Percentiles rank a stretch among this genome's conserved stretches.
phyloP scores from a whole-genome alignment of 352 stramenopile genomes.

The Phytophthora crassamura region DNA sequence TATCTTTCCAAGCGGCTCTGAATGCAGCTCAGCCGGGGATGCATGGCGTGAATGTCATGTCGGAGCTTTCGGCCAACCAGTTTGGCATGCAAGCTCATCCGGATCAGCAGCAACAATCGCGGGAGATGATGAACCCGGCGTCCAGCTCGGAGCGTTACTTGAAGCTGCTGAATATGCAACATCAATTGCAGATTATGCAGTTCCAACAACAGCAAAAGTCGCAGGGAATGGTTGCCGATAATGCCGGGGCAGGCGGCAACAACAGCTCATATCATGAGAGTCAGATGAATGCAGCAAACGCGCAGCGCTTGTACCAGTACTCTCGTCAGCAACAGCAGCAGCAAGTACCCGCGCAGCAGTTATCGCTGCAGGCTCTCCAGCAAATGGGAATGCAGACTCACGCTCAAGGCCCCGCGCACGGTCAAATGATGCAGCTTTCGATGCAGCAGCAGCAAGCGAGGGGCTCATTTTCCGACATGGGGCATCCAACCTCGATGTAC shows the following conservation, averaged over 20 bases:
- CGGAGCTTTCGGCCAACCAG: slow-evolving; percentile 52
- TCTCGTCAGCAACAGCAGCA: slow-evolving; percentile 47
- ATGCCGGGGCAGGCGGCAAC: slow-evolving; percentile 37
- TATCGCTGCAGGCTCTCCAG: slow-evolving; percentile 71
- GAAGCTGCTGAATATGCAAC: slow-evolving; percentile 87
- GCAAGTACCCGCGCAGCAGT: slow-evolving; percentile 41
- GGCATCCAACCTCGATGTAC: slow-evolving; percentile 54
- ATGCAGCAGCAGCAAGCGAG: slow-evolving; percentile 53
- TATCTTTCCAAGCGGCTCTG: slow-evolving; percentile 47
- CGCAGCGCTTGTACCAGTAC: slow-evolving; percentile 54
- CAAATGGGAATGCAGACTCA: slow-evolving; percentile 51
- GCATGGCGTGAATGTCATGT: slow-evolving; percentile 36
- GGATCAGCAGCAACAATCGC: slow-evolving; percentile 43
- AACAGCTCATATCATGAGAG: slow-evolving; percentile 55
- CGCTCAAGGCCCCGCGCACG: slow-evolving; percentile 48
- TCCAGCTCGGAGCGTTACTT: slow-evolving; percentile 82
- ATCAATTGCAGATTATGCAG: slow-evolving; percentile 89
- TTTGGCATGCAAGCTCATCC: slow-evolving; percentile 39
- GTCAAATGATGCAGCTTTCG: slow-evolving; percentile 69
- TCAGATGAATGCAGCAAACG: slow-evolving; percentile 52
- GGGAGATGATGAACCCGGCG: slow-evolving; percentile 51
- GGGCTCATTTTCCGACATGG: slow-evolving; percentile 53
- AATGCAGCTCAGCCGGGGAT: slow-evolving; percentile 40
- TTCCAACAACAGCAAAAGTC: slow-evolving; percentile 78
- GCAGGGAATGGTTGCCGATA: slow-evolving; percentile 40